phyloP scores from a whole-genome alignment of 495 filamentous ascomycete genomes.

The Penicillium paradoxum region DNA sequence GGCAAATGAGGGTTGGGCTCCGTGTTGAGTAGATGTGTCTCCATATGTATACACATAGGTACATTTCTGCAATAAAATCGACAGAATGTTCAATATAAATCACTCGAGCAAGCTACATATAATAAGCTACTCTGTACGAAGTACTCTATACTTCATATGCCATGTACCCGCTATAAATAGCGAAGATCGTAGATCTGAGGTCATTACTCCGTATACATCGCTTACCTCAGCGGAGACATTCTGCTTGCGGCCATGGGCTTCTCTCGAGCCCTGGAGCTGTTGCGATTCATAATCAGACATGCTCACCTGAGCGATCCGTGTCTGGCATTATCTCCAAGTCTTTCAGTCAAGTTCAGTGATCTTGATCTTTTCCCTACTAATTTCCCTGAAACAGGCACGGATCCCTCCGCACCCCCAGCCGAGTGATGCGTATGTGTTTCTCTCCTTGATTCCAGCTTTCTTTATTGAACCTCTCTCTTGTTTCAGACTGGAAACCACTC shows the following conservation, averaged over 20 bases:
- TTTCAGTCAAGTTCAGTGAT: conserved; percentile 7
- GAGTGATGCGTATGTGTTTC: conserved; percentile 9
- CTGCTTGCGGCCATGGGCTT: conserved; percentile 35
- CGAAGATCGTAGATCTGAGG: background rate
- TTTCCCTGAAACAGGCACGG: conserved; percentile 39
- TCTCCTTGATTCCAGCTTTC: conserved; percentile 11
- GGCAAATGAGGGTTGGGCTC: conserved; percentile 45
- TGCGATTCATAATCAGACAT: no score
- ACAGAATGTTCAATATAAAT: background rate
- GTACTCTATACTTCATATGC: no score
- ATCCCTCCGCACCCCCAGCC: conserved; percentile 29
- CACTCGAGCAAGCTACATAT: no score
- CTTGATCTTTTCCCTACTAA: background rate
- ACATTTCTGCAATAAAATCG: background rate
- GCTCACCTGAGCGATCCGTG: background rate
- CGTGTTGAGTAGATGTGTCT: conserved; percentile 2
- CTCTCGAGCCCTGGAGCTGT: conserved; percentile 14
- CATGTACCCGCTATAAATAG: conserved; percentile 1
- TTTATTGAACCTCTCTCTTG: conserved; percentile 5
- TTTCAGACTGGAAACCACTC: background rate
- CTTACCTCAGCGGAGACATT: conserved; percentile 27
- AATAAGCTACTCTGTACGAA: no score
- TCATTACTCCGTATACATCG: background rate
- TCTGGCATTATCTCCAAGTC: background rate
- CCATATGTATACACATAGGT: no score